A percentile compares a stretch with the other conserved stretches of the same genome.
Evolutionary conservation across 495 filamentous ascomycete species (phyloP).

Genomic region (Hyaloscypha finlandica): DNA sequence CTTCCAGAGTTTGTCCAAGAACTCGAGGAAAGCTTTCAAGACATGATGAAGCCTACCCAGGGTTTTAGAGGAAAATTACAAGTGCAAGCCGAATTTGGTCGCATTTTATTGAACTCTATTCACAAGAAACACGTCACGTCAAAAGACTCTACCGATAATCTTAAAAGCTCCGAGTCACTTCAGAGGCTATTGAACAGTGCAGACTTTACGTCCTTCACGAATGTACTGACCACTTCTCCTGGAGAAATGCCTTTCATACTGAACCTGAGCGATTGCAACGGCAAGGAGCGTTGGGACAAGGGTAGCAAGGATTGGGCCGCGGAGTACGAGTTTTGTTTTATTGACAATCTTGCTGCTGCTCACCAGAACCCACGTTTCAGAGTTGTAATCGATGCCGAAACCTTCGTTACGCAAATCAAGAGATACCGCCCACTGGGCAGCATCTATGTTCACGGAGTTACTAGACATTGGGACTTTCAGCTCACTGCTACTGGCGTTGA

Average conservation of each 20-base stretch:
- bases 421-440: conserved; percentile 20
- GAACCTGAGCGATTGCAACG: conserved; percentile 26
- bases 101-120: conserved; percentile 37
- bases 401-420: conserved; percentile 34
- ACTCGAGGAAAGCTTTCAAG: conserved; percentile 13
- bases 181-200: conserved; percentile 23
- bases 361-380: conserved; percentile 37
- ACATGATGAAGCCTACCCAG: conserved; percentile 31
- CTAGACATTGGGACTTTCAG: conserved; percentile 46
- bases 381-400: conserved; percentile 49
- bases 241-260: conserved; percentile 42
- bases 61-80: conserved; percentile 39
- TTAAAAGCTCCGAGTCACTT: conserved; percentile 9
- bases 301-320: conserved; percentile 20
- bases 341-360: conserved; percentile 13
- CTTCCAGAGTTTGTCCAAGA: conserved; percentile 22
- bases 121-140: conserved; percentile 20
- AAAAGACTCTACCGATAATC: conserved; percentile 13
- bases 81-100: conserved; percentile 46
- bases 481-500: conserved; percentile 33
- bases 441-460: conserved; percentile 44
- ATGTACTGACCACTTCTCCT: conserved; percentile 39
- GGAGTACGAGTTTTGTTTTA: conserved; percentile 50
- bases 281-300: conserved; percentile 26
- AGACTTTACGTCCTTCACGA: conserved; percentile 40